Base-by-base conservation (phyloP, 352 stramenopile genomes). In the Globisporangium okanoganense region DNA sequence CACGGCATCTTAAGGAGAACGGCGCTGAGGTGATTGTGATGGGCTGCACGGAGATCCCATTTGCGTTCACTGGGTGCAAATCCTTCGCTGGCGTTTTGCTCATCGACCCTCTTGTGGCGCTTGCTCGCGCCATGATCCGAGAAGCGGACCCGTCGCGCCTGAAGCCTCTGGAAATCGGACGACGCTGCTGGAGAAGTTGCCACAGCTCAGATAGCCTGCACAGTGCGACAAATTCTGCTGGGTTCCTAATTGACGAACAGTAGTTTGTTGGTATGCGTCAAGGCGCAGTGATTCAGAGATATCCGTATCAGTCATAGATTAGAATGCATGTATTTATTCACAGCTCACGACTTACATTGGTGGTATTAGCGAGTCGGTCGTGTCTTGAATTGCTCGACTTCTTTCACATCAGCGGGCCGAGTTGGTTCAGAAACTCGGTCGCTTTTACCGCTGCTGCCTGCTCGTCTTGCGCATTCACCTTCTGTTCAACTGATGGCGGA, bases 1-100 rank as follows among this genome's bases (percentile, higher is more conserved):
- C 78, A 3, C 57, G 67, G 20, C 58, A 79, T 24, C 67, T 92
- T 7, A 57, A 56, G 6, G 71, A 77, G 3, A 44, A 67, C 3
- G 82, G 80, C 24, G 82, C 82, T 27, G 69, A 92, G 22, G 77
- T 82, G 6, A 84, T 90, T 36, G 75, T 92, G 27, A 72, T 92
- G 52, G 82, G 82, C 56, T 92, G 82, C 66, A 92, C 82, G 5
- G 82, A 92, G 64, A 89, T 92, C 45, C 82, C 82, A 13, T 89
- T 92, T 47, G 80, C 79, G 12, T 90, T 92, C 45, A 63, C 69
- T 9, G 79, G 75, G 18, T 75, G 82, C 24, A 75, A 73, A 10
- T 63, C 64, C 4, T 70, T 81, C 35, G 70, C 67, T 29, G 77
- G 68, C 5, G 53, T 73, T 45, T 53, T 83, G 31, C 78, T 92